A percentile compares a stretch with the other conserved stretches of the same genome.
phyloP scores from a whole-genome alignment of 2,329 filamentous ascomycete species.

The Furcasterigmium sp. region DNA sequence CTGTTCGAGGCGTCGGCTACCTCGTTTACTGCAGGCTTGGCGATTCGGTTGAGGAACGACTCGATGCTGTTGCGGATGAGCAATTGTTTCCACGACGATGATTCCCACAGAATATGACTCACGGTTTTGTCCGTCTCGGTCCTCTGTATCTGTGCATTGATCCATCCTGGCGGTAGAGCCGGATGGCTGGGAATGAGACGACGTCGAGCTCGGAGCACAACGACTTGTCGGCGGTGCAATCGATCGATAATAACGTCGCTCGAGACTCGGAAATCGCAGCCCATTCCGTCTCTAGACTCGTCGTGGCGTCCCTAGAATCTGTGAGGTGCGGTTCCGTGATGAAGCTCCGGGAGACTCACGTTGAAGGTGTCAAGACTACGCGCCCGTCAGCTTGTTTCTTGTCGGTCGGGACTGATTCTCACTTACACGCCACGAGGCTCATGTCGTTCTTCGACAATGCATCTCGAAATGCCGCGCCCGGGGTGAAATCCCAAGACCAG shows the following conservation, averaged over 20 bases:
- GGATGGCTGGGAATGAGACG: constrained; percentile 40
- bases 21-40: constrained; percentile 19
- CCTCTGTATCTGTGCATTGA: constrained; percentile 35
- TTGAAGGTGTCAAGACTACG: neutral
- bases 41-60: constrained; percentile 20
- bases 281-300: constrained; percentile 31
- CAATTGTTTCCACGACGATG: neutral
- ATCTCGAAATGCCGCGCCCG: neutral
- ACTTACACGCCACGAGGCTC: constrained; percentile 2
- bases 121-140: constrained; percentile 31
- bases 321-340: neutral
- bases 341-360: neutral
- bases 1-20: constrained; percentile 19
- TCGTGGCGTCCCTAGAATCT: constrained; percentile 10
- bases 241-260: constrained; percentile 25
- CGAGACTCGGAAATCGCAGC: constrained; percentile 11
- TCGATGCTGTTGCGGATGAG: constrained; percentile 16
- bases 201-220: constrained; percentile 36
- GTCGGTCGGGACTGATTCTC: neutral
- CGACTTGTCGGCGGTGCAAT: constrained; percentile 28
- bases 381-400: neutral
- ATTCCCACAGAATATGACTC: constrained; percentile 5
- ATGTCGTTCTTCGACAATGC: neutral
- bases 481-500: neutral
- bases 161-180: constrained; percentile 31